Evolutionary conservation across 179 eudicot genomes (phyloP).

Genomic region (Heliamphora pulchella): DNA sequence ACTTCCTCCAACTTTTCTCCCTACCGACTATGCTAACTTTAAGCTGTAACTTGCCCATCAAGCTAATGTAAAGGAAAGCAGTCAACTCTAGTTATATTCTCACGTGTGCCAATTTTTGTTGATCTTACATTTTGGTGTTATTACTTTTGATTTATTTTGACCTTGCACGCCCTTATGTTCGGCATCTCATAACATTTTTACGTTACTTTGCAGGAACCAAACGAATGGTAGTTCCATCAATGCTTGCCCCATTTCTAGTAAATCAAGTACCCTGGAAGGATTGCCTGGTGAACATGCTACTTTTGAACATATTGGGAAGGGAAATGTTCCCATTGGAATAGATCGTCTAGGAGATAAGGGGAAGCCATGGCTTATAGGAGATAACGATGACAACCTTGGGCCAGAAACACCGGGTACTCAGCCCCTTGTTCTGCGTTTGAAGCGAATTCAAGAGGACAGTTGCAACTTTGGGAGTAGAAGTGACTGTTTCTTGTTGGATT

Average conservation of each 20-base stretch:
- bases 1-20: neutral
- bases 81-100: neutral
- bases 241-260: constrained; percentile 28
- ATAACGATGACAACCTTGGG: constrained; percentile 37
- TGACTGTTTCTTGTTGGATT: constrained; percentile 27
- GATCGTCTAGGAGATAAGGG: constrained; percentile 21
- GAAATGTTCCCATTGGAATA: constrained; percentile 19
- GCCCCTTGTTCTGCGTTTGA: constrained; percentile 71
- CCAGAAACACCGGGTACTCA: constrained; percentile 69
- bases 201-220: constrained; percentile 35
- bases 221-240: constrained; percentile 24
- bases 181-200: constrained; percentile 1
- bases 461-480: constrained; percentile 26
- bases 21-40: neutral
- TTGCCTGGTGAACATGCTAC: constrained; percentile 21
- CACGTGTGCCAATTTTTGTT: neutral
- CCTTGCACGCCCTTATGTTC: neutral
- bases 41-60: neutral
- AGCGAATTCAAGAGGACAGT: constrained; percentile 70
- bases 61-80: neutral
- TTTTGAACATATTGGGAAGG: constrained; percentile 20
- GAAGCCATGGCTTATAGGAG: constrained; percentile 22
- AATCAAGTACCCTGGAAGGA: constrained; percentile 33
- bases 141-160: neutral
- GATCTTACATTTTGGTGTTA: neutral